phyloP scores from a whole-genome alignment of 805 yeast genomes.

The Zygotorulaspora danielsina region DNA sequence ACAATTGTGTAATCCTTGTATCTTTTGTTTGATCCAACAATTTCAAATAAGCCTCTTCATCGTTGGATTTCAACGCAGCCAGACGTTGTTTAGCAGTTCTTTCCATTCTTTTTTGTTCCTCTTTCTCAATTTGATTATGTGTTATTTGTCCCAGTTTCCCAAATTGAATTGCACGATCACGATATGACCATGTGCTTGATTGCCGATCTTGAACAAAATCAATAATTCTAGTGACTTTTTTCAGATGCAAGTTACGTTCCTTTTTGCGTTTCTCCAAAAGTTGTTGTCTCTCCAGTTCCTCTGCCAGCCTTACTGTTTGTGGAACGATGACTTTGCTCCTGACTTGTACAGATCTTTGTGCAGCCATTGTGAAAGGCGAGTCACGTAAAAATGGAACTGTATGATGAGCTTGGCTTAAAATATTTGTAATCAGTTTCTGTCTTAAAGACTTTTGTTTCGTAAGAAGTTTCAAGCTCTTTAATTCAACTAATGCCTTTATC shows the following conservation, averaged over 20 bases:
- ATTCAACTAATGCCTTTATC: constrained; percentile 62
- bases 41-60: constrained; percentile 82
- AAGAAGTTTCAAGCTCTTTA: constrained; percentile 61
- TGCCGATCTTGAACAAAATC: constrained; percentile 33
- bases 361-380: constrained; percentile 56
- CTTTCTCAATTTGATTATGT: constrained; percentile 52
- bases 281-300: constrained; percentile 70
- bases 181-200: constrained; percentile 20
- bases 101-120: constrained; percentile 70
- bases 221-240: constrained; percentile 42
- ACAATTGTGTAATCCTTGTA: constrained; percentile 77
- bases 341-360: constrained; percentile 63
- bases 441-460: constrained; percentile 68
- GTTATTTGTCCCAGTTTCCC: constrained; percentile 28
- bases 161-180: constrained; percentile 32
- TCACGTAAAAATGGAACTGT: constrained; percentile 47
- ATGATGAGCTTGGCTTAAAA: constrained; percentile 55
- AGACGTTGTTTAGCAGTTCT: constrained; percentile 83
- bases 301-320: constrained; percentile 71
- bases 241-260: constrained; percentile 48
- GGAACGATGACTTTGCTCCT: constrained; percentile 67
- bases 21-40: constrained; percentile 82
- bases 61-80: constrained; percentile 81
- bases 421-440: constrained; percentile 51
- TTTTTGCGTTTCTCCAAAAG: constrained; percentile 52